Conservation (phyloP, 768 basidiomycete genomes). For the Leccinellum rugosiceps region DNA sequence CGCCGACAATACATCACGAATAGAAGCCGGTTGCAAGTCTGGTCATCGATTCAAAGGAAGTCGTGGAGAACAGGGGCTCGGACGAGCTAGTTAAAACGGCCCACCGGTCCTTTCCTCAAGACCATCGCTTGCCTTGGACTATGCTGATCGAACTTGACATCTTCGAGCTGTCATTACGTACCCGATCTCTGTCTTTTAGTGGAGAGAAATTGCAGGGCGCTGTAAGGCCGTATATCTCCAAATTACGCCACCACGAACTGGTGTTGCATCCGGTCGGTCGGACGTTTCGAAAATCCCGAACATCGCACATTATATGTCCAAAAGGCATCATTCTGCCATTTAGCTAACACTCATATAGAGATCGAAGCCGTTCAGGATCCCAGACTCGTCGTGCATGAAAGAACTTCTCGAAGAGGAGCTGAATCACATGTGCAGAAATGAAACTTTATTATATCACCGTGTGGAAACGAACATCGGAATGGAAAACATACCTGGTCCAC, state of each 20-base stretch:
- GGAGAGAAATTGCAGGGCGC: neutral
- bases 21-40: neutral
- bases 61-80: neutral
- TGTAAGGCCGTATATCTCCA: neutral
- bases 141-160: neutral
- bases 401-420: neutral
- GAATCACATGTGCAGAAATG: neutral
- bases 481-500: neutral
- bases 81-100: neutral
- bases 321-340: neutral
- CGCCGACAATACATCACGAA: neutral
- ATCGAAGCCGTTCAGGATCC: neutral
- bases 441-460: neutral
- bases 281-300: neutral
- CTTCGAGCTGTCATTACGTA: neutral
- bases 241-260: neutral
- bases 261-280: neutral
- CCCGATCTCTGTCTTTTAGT: neutral
- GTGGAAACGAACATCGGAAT: neutral
- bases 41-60: neutral
- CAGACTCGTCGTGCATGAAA: neutral
- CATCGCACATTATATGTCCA: neutral
- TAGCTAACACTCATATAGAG: neutral
- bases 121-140: neutral
- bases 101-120: neutral